Evolutionary conservation across 768 basidiomycete genomes (phyloP).

Genomic region (Cubamyces lactineus): DNA sequence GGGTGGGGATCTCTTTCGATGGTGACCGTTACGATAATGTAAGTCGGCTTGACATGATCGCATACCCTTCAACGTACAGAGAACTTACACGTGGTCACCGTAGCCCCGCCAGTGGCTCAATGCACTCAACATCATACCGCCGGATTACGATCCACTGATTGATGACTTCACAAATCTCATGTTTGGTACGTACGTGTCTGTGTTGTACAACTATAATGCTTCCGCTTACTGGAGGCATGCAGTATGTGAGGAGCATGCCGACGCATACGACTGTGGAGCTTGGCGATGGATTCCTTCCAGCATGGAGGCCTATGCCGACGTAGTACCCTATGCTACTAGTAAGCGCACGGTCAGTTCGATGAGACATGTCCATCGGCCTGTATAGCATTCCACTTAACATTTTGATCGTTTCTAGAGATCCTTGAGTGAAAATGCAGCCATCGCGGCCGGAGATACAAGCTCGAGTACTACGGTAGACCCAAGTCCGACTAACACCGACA

Average conservation of each 20-base stretch:
- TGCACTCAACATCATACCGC: neutral
- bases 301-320: no score
- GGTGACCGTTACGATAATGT: no score
- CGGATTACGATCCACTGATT: neutral
- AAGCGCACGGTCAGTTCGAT: neutral
- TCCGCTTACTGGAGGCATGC: neutral
- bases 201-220: neutral
- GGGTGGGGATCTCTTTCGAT: no score
- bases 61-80: no score
- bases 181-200: neutral
- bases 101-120: neutral
- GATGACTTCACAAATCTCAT: neutral
- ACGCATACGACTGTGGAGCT: neutral
- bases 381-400: neutral
- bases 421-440: no score
- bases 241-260: neutral
- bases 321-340: no score
- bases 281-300: neutral
- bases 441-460: no score
- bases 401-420: no score
- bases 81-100: neutral
- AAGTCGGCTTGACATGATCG: no score
- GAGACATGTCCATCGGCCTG: neutral
- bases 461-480: no score
- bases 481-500: neutral